phyloP scores from a whole-genome alignment of 2,329 filamentous ascomycete genomes.

The Aureobasidium sp. region DNA sequence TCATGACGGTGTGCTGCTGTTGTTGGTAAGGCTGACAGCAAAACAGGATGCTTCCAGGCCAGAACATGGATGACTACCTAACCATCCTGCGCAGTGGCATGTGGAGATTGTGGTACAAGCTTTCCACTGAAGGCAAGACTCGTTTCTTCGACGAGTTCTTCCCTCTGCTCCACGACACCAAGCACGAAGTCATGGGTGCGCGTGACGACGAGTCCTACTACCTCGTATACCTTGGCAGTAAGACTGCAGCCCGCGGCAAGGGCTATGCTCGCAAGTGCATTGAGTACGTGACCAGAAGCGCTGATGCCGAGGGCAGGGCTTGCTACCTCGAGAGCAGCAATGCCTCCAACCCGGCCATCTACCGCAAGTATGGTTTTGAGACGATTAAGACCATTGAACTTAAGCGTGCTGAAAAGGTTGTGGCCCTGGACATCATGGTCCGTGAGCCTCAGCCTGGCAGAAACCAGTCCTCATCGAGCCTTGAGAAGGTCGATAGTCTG shows the following conservation, averaged over 20 bases:
- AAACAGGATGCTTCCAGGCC: conserved; percentile 63
- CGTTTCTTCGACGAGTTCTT: conserved; percentile 73
- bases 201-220: conserved; percentile 66
- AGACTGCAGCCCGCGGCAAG: conserved; percentile 58
- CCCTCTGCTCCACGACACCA: conserved; percentile 64
- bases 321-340: conserved; percentile 77
- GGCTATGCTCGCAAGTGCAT: conserved; percentile 67
- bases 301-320: conserved; percentile 57
- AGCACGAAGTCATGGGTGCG: conserved; percentile 55
- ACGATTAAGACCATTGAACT: conserved; percentile 55
- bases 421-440: conserved; percentile 73
- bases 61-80: conserved; percentile 63
- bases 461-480: not conserved
- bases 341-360: conserved; percentile 58
- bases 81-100: conserved; percentile 66
- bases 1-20: not conserved
- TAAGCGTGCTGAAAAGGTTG: conserved; percentile 44
- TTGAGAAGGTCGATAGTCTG: conserved; percentile 11
- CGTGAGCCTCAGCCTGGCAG: conserved; percentile 48
- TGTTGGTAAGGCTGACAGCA: not conserved
- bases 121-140: conserved; percentile 60
- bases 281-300: conserved; percentile 57
- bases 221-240: conserved; percentile 74
- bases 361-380: conserved; percentile 67
- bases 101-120: conserved; percentile 68